These are phyloP conservation scores for Solanum virginianum DNA, from an alignment of 257 asterid genomes.

Conservation along the genomic window DNA sequence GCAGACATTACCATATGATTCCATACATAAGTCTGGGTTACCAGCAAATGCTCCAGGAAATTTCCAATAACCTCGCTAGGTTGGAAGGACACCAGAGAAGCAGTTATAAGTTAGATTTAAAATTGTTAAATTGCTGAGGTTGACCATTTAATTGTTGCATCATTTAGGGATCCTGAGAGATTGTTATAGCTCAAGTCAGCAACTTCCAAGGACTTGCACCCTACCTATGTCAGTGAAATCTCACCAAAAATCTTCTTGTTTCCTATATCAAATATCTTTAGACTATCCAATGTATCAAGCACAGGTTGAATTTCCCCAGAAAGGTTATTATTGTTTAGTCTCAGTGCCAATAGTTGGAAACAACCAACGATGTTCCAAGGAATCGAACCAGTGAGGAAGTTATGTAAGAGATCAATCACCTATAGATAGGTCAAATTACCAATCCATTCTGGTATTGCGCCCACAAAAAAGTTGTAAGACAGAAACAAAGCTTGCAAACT, in stretches of 20 bases:
- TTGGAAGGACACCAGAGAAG: constrained; percentile 53
- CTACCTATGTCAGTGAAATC: constrained; percentile 89
- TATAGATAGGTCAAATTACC: too few relatives aligned
- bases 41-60: too few relatives aligned
- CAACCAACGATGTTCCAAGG: too few relatives aligned
- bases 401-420: too few relatives aligned
- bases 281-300: constrained; percentile 87
- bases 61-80: constrained; percentile 48
- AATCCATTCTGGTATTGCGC: too few relatives aligned
- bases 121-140: constrained; percentile 33
- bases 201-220: constrained; percentile 85
- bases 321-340: constrained; percentile 63
- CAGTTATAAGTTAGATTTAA: constrained; percentile 45
- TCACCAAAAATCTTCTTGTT: constrained; percentile 75
- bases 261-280: constrained; percentile 58
- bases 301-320: constrained; percentile 94
- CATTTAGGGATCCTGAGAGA: too few relatives aligned
- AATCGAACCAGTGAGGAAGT: too few relatives aligned
- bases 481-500: too few relatives aligned
- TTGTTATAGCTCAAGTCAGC: constrained; percentile 90
- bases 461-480: too few relatives aligned
- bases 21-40: too few relatives aligned
- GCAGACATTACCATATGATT: too few relatives aligned
- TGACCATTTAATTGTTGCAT: too few relatives aligned
- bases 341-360: constrained; percentile 66